Conservation (phyloP, 306 rosid species). For the Malus asiatica region DNA sequence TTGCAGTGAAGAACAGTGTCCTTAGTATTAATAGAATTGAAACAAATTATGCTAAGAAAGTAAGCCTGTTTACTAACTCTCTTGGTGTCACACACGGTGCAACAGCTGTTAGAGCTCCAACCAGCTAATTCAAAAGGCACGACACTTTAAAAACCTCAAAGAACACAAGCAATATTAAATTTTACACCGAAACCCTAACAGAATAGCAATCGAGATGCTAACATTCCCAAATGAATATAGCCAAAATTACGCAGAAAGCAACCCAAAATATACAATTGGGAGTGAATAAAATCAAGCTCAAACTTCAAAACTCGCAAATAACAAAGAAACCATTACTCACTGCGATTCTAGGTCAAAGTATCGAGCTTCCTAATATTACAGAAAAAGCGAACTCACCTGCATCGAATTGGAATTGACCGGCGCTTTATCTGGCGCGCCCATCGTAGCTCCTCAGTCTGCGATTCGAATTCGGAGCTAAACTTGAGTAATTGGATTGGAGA, state of each 20-base stretch:
- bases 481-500: not conserved
- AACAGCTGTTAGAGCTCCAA: not conserved
- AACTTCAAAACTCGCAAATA: conserved; percentile 21
- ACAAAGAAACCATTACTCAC: conserved; percentile 5
- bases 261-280: not conserved
- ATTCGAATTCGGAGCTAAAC: conserved; percentile 16
- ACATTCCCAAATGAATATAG: not conserved
- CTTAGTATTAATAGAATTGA: not conserved
- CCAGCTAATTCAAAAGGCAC: not conserved
- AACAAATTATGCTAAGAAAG: not conserved
- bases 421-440: conserved; percentile 92
- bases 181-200: conserved; percentile 1
- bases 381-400: conserved; percentile 61
- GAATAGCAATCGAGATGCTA: conserved; percentile 1
- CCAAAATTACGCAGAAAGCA: not conserved
- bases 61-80: not conserved
- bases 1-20: not conserved
- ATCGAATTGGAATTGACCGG: conserved; percentile 68
- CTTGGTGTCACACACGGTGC: not conserved
- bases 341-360: conserved; percentile 29
- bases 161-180: not conserved
- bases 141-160: not conserved
- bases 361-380: conserved; percentile 18
- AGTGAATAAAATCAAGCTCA: conserved; percentile 10
- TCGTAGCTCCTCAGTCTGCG: conserved; percentile 29